These are phyloP conservation scores for Tricholoma bakamatsutake DNA, from an alignment of 768 basidiomycete species.

Conservation along the genomic window DNA sequence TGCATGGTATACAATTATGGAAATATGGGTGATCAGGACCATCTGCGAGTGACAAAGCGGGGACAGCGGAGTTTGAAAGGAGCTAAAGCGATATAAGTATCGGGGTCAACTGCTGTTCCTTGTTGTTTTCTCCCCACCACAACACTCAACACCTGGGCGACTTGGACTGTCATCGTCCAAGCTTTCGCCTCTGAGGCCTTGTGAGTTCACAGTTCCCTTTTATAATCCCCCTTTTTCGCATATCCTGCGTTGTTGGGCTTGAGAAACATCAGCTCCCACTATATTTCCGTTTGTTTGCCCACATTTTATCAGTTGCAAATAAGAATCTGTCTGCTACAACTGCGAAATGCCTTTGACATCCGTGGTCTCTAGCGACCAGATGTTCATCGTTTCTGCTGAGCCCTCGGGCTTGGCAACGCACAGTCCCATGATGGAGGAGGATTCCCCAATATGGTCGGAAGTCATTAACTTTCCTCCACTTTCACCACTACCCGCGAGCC, in stretches of 20 bases:
- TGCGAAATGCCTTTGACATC: background rate
- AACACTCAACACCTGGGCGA: constrained; percentile 4
- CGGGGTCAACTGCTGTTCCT: constrained; percentile 11
- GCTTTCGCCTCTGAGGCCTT: background rate
- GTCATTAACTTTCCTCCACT: constrained; percentile 1
- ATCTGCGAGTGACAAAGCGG: constrained; percentile 3
- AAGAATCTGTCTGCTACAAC: no score
- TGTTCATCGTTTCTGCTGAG: background rate
- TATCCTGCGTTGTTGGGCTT: no score
- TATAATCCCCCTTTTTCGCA: background rate
- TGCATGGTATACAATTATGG: background rate
- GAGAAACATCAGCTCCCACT: no score
- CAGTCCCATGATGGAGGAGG: constrained; percentile 6
- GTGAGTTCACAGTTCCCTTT: background rate
- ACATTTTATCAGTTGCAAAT: background rate
- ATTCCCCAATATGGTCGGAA: constrained; percentile 6
- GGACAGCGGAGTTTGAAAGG: constrained; percentile 17
- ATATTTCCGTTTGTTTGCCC: background rate
- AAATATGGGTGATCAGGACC: constrained; percentile 2
- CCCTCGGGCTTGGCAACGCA: constrained; percentile 1
- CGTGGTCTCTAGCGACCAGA: constrained; percentile 4
- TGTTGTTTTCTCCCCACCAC: constrained; percentile 8
- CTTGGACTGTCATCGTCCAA: constrained; percentile 7
- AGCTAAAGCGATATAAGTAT: constrained; percentile 8
- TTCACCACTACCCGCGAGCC: background rate